Evolutionary conservation across 1,139 yeast species (phyloP), one percentile per base, ranked within the genome.

Genomic region (Candida freyschussii): DNA sequence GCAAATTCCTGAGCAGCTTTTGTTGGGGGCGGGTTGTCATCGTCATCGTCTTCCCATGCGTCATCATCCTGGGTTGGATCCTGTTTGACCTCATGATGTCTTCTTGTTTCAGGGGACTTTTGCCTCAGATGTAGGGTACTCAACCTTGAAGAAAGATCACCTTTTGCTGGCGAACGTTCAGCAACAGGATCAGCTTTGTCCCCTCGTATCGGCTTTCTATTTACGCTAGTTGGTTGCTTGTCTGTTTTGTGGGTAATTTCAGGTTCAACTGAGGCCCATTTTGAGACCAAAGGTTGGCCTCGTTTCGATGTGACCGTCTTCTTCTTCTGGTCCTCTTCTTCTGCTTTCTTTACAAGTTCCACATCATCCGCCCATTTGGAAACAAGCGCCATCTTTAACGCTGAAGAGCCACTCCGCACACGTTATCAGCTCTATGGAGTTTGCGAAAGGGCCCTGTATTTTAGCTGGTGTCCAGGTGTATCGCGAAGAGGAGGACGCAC

Each of bases 361-460:
- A 41, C 40, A 16, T 46, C 49, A 11, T 33, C 37, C 6, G 50
- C 48, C 51, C 51, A 48, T 29, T 30, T 41, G 6, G 53, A 48
- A 5, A 32, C 37, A 4, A 48, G 24, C 7, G 37, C 63, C 43
- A 40, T 39, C 12, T 19, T 19, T n/a, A n/a, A n/a, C n/a, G n/a
- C n/a, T n/a, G n/a, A n/a, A n/a, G n/a, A n/a, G n/a, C n/a, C n/a
- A n/a, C n/a, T n/a, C n/a, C n/a, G n/a, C n/a, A n/a, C n/a, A n/a
- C n/a, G n/a, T n/a, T n/a, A n/a, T n/a, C n/a, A n/a, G n/a, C n/a
- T n/a, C n/a, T n/a, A n/a, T n/a, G n/a, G n/a, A n/a, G n/a, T n/a
- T n/a, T n/a, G n/a, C n/a, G n/a, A n/a, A n/a, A n/a, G n/a, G n/a
- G n/a, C n/a, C n/a, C n/a, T n/a, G n/a, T n/a, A n/a, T n/a, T n/a